Base-by-base conservation (phyloP, 1,284 basidiomycete species). In the Trametes pubescens region DNA sequence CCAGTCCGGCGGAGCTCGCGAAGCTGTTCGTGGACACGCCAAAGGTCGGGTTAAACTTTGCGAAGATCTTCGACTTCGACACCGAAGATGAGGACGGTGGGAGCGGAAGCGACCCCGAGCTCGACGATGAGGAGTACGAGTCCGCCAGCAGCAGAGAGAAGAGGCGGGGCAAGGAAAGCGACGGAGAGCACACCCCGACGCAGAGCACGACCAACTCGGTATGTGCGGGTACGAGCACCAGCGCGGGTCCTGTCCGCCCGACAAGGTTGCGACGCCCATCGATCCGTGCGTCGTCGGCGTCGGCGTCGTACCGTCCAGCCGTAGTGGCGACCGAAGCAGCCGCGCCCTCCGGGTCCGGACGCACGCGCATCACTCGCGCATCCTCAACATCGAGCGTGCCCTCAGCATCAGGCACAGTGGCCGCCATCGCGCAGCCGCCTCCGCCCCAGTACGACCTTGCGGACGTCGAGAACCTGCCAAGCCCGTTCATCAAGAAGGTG, bases 401-500 rank as follows among this genome's bases (percentile, higher is more conserved):
- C 16, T 59, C 62, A 16, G 24, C 63, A 9, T 43, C 67, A 16
- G 59, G 56, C 26, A 10, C 60, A n/a, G 58, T 64, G 4, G 49
- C 67, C 4, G 61, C 67, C 14, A 51, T 69, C 32, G 63, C 62
- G 5, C 63, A 66, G 46, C 65, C 65, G 38, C 68, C 66, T 37
- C 59, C 57, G 43, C 67, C 66, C 3, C 79, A 83, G 57, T 93
- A 92, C 69, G 86, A 93, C 75, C 70, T 89, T 7, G 81, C 81
- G 1, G 91, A 94, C 73, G 91, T 93, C 72, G 92, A 93, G 75
- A 94, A 93, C 74, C 81, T 94, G 0, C 93, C 93, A 0, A 92
- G 90, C 68, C 93, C 93, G 1, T 95, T 94, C 77, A 72, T 95
- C 47, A 90, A 90, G 75, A 81, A 84, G 29, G 73, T 72, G 0